Base-by-base conservation (phyloP, 2,329 filamentous ascomycete species). In the Penicillium sclerotiorum region DNA sequence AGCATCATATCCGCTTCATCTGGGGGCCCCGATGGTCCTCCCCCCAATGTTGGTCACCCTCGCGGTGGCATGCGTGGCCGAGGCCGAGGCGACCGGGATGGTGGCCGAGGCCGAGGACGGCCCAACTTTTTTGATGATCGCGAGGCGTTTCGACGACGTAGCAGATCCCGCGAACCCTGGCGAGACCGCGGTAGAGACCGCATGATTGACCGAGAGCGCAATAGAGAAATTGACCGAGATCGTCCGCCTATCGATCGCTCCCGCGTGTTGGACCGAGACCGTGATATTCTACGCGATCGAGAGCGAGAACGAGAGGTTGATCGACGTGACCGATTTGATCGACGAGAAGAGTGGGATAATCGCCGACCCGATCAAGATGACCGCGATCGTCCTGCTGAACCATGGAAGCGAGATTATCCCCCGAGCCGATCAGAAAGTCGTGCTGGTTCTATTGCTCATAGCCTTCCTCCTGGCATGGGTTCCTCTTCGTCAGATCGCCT, bases 141-240 rank as follows among this genome's bases (percentile, higher is more conserved):
- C 9, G 72, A 76, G 50, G 55, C 66, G 1, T 76, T 75, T 50
- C 66, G 71, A 39, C 68, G 71, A 37, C 65, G 74, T 18, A 77
- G 74, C 60, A 67, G 73, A 22, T 77, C 74, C 22, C 67, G 74
- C 6, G 74, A 77, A 52, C 60, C 64, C 7, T 70, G 73, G 65
- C 70, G 73, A 54, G 72, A 74, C 39, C 70, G 70, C 21, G 66
- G 67, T 12, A 57, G 64, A 18, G 68, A 55, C 15, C 50, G 53
- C n/a, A 22, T 56, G 35, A 18, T 45, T 15, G 72, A 74, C 28
- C 69, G 70, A 7, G 72, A 76, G 8, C 64, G 68, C 13, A 68
- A 72, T 13, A 65, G 70, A 37, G 49, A 52, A 17, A 28, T 41
- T 48, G 65, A 64, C 20, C 60, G 63, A 23, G 71, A 74, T 28